Conservation (phyloP, 2,329 filamentous ascomycete genomes). For the Aspergillus intermedius region DNA sequence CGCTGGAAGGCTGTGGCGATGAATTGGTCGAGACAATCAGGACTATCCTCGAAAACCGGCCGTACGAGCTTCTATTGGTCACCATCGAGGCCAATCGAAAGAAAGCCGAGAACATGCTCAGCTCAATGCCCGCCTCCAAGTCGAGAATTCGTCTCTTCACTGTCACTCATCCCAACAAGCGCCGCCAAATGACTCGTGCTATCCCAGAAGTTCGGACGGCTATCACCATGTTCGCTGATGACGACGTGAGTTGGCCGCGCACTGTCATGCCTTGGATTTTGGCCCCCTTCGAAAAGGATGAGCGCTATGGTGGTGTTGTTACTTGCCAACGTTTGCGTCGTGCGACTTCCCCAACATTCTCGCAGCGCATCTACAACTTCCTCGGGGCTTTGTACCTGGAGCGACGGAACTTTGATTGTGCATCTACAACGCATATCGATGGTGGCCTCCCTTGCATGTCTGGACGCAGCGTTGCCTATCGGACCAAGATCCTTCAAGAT, state of each 20-base stretch:
- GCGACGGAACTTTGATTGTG: slow-evolving; percentile 92
- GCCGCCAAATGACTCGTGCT: slow-evolving; percentile 84
- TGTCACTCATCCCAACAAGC: slow-evolving; percentile 86
- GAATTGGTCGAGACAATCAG: slow-evolving; percentile 75
- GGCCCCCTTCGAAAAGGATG: slow-evolving; percentile 77
- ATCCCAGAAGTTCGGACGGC: slow-evolving; percentile 76
- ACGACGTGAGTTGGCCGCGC: slow-evolving; percentile 87
- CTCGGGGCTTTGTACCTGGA: slow-evolving; percentile 88
- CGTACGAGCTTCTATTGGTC: slow-evolving; percentile 71
- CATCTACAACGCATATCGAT: slow-evolving; percentile 88
- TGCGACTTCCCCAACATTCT: slow-evolving; percentile 53
- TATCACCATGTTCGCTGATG: slow-evolving; percentile 89
- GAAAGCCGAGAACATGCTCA: slow-evolving; percentile 58
- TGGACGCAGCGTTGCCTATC: slow-evolving; percentile 86
- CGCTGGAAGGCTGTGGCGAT: slow-evolving; percentile 79
- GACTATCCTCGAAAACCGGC: slow-evolving; percentile 46
- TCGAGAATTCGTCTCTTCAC: slow-evolving; percentile 67
- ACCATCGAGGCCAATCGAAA: slow-evolving; percentile 75
- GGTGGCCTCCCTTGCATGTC: slow-evolving; percentile 96
- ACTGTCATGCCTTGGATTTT: slow-evolving; percentile 87
- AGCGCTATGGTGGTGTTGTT: slow-evolving; percentile 77
- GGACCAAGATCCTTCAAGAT: slow-evolving; percentile 78
- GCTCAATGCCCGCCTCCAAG: slow-evolving; percentile 49
- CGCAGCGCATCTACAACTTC: slow-evolving; percentile 72
- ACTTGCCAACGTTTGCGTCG: slow-evolving; percentile 83